phyloP scores from a whole-genome alignment of 108 stramenopile species.

The Schizochytrium sp. region DNA sequence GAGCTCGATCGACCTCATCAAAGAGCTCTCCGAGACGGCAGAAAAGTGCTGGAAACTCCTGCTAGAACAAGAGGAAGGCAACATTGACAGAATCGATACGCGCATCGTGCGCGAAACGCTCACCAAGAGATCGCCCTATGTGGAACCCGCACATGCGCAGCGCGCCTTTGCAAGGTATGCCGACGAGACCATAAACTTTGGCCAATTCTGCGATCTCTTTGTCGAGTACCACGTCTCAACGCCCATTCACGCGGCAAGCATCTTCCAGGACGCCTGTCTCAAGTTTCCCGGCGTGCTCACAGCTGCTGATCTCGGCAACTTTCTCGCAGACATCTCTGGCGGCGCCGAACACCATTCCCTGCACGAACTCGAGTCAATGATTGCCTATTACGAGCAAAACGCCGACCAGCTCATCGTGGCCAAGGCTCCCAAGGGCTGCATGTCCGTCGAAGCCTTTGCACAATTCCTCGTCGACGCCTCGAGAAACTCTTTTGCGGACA shows the following conservation, averaged over 20 bases:
- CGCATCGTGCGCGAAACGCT: neutral
- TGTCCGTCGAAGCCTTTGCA: neutral
- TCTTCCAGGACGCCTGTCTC: neutral
- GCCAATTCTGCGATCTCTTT: neutral
- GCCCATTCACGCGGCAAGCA: neutral
- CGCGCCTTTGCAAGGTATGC: neutral
- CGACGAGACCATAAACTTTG: neutral
- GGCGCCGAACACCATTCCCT: neutral
- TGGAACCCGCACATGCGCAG: neutral
- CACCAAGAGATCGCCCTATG: neutral
- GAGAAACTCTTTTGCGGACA: neutral
- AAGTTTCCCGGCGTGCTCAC: neutral
- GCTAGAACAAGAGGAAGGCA: too few species aligned
- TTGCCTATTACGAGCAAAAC: neutral
- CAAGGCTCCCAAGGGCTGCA: neutral
- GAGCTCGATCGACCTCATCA: neutral
- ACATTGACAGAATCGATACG: neutral
- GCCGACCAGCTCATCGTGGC: neutral
- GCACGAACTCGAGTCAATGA: neutral
- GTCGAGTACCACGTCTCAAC: neutral
- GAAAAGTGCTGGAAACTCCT: neutral
- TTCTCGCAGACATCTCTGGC: neutral
- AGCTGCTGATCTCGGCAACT: neutral
- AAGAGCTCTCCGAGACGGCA: neutral
- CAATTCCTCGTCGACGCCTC: neutral